Evolutionary conservation across 768 basidiomycete species (phyloP), one percentile per base, ranked within the genome.

Genomic region (Pleurotus eryngii): DNA sequence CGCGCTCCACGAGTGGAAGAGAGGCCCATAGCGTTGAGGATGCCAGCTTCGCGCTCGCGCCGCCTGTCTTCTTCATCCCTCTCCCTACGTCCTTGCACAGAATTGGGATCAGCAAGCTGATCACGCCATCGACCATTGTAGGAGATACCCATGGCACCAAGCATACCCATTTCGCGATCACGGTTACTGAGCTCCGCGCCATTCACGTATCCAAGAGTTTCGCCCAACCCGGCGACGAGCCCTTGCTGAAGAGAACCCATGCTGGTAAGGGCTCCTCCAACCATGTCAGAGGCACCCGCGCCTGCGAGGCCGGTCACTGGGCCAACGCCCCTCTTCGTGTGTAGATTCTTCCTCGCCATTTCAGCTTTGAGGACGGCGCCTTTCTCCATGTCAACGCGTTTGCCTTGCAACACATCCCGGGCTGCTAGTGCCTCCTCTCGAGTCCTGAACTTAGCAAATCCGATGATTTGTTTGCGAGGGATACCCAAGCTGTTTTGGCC

Each of bases 321-420:
- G n/a, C 91, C 91, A 20, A 93, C 86, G 2, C 90, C 90, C 39
- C 92, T 79, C 76, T 96, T 97, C 17, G 95, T 96, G 67, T 99
- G 96, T 39, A 99, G 72, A 67, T 99, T 98, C 82, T 99, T 99
- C 84, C 98, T 98, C 17, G 97, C 97, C 95, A 99, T 98, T 74
- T 98, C 97, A 18, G 96, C 97, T 71, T 98, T 98, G 39, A 99
- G 71, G 2, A 95, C 88, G 0, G 92, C 86, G 12, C 94, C 94
- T 65, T 93, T 94, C 71, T 98, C 91, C 30, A 90, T 84, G 65
- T 98, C 97, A 37, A 98, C 91, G 56, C 92, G 81, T 54, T 89
- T 80, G 4, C 96, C 95, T 68, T 95, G 94, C 4, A 99, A 76
- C 5, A 85, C 79, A 65, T 98, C 96, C 39, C 91, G 79, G 7